Evolutionary conservation across 495 filamentous ascomycete genomes (phyloP), one percentile per base, ranked within the genome.

Genomic region (Aspergillus sparsus): DNA sequence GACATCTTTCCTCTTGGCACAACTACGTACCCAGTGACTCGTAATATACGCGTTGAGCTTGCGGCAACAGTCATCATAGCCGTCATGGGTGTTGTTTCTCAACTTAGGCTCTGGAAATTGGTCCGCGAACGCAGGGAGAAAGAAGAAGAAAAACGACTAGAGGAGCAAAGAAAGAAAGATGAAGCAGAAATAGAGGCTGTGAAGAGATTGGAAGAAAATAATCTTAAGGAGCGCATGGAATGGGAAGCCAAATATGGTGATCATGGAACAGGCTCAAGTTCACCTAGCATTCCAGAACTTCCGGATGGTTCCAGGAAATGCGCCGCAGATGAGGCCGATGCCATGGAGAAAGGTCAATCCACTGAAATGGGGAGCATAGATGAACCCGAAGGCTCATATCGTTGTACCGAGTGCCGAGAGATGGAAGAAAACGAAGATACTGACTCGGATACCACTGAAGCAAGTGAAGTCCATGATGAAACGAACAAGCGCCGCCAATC

Each of bases 91-190:
- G 77, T 95, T 9, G 81, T 94, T 44, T 95, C 90, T 3, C 93
- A 97, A 71, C 74, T 96, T 61, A 88, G 86, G 58, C 75, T 97
- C 8, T 97, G 93, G 93, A 89, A 87, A 53, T 79, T 97, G n/a
- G 83, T 97, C 53, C 87, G 88, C 63, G 83, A 90, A 54, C 80
- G 87, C 49, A 78, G 90, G 16, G 81, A 83, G 15, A 82, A 83
- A 62, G 87, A 83, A 53, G 84, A 83, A 13, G 78, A 75, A 10
- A 78, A 82, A 41, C 73, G 77, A 27, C 74, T 80, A 13, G 80
- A 88, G 57, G 83, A 83, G 31, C 76, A 85, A 58, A 75, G 75
- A 15, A 79, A 80, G 63, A 78, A 85, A 10, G 82, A 91, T n/a
- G 82, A 84, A 64, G 83, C 87, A 45, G 92, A 98, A 61, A 84